Evolutionary conservation across 228 moss, liverwort and hornwort genomes (phyloP), one percentile per base, ranked within the genome.

Genomic region (Sphagnum magellanicum): DNA sequence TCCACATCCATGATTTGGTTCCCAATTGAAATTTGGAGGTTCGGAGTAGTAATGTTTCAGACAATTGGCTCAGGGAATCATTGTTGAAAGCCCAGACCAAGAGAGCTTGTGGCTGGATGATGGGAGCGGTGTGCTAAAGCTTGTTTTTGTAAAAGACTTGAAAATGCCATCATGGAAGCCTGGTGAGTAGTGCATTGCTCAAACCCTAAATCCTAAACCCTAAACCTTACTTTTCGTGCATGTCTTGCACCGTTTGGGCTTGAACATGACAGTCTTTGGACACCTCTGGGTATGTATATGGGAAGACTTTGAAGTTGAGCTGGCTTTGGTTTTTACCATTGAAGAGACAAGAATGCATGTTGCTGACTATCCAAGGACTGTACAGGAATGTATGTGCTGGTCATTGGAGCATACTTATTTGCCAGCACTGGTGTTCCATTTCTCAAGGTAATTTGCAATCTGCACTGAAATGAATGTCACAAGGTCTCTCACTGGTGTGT

Each of bases 71-170:
- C 83, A 98, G 86, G 98, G 98, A 64, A 53, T 81, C 17, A 51
- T 98, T 32, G 89, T 89, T 61, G 77, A 70, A 16, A 78, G 79
- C 10, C 48, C 74, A 65, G 81, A 89, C 60, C 75, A 81, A 8
- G 76, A 80, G 55, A 84, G 87, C 50, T 77, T 92, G 60, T 72
- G 82, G 57, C 71, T 98, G 73, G 84, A 90, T 72, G 98, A 98
- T 71, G 89, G 86, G 63, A 92, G 92, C 5, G 94, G 80, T 55
- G 87, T 92, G 46, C 79, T 98, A 67, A 87, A 92, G 16, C 79
- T 98, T 52, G 80, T 77, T 63, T 74, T 94, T 84, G 62, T 14
- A 53, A 66, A 70, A 52, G 60, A 61, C 5, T 53, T 72, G 14
- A 78, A 82, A 48, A 64, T 74, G 11, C 76, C 87, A 55, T 60